phyloP scores from a whole-genome alignment of 176 grass and related monocot genomes.

The Elaeis guineensis region DNA sequence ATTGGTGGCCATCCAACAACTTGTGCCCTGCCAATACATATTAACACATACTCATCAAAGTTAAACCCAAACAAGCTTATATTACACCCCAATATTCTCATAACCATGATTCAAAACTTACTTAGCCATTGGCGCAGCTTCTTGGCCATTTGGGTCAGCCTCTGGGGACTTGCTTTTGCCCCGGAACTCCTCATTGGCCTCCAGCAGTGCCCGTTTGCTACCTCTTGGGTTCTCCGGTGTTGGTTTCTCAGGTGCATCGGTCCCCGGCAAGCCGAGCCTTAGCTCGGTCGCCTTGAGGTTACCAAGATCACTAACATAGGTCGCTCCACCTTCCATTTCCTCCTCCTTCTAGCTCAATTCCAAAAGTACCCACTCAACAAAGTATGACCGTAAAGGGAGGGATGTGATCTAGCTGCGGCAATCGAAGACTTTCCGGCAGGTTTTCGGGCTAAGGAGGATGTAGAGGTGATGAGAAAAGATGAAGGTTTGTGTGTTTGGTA shows the following conservation, averaged over 20 bases:
- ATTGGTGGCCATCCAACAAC: slow-evolving; percentile 86
- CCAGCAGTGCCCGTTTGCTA: slow-evolving; percentile 37
- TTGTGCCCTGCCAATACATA: slow-evolving; percentile 36
- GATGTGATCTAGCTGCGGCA: neutral
- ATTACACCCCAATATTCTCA: neutral
- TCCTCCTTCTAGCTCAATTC: neutral
- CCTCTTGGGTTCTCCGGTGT: slow-evolving; percentile 18
- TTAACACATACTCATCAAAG: neutral
- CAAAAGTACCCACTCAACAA: no score
- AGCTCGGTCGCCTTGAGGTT: slow-evolving; percentile 83
- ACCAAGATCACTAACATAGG: slow-evolving; percentile 30
- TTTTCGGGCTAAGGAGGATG: neutral
- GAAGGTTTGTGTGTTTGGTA: neutral
- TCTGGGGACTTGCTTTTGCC: slow-evolving; percentile 23
- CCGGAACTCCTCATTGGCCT: slow-evolving; percentile 11
- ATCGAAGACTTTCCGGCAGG: neutral
- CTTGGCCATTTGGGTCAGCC: slow-evolving; percentile 15
- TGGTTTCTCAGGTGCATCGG: slow-evolving; percentile 6
- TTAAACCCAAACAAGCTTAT: neutral
- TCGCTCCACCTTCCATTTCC: slow-evolving; percentile 38
- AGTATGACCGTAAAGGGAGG: no score
- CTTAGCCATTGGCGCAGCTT: slow-evolving; percentile 21
- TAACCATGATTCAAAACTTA: slow-evolving; percentile 17
- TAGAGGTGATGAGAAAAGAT: neutral
- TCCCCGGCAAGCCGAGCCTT: slow-evolving; percentile 80